A percentile compares a stretch with the other conserved stretches of the same genome.
Evolutionary conservation across 345 rosid genomes (phyloP).

Genomic region (Limnanthes douglasii): DNA sequence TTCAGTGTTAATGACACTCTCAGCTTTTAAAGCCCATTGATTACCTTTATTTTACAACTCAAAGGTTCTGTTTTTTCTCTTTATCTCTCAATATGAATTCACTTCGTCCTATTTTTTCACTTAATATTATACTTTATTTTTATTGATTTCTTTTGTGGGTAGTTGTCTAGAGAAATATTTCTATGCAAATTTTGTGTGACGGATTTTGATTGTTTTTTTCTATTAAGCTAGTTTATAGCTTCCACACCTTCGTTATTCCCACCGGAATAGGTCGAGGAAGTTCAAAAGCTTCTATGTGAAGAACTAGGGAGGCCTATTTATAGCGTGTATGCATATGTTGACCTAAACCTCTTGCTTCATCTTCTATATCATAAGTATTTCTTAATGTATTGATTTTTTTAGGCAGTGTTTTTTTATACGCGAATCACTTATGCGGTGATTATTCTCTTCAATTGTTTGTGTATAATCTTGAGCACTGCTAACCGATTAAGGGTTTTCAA

Average conservation of each 20-base stretch:
- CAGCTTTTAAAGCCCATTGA: slow-evolving; percentile 27
- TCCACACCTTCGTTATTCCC: slow-evolving; percentile 95
- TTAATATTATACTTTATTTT: background rate
- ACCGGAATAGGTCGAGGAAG: slow-evolving; percentile 59
- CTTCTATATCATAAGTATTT: slow-evolving; percentile 84
- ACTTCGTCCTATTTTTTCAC: background rate
- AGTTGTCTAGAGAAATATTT: slow-evolving; percentile 17
- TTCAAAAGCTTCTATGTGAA: slow-evolving; percentile 57
- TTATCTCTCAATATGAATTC: too few species aligned
- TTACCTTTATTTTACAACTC: slow-evolving; percentile 22
- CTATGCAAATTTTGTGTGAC: too few species aligned
- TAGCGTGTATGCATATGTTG: slow-evolving; percentile 67
- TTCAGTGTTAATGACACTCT: slow-evolving; percentile 33
- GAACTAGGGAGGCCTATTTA: slow-evolving; percentile 86
- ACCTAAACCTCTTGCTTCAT: slow-evolving; percentile 87
- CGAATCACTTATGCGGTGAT: too few species aligned
- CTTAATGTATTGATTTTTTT: slow-evolving; percentile 1
- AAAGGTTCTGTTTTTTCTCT: slow-evolving; percentile 10
- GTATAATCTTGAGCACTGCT: too few species aligned
- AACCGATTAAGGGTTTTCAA: too few species aligned
- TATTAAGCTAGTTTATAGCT: slow-evolving; percentile 60
- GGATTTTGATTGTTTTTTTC: too few species aligned
- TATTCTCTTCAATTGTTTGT: too few species aligned
- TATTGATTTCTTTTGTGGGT: slow-evolving; percentile 2
- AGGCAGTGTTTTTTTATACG: too few species aligned